These are phyloP conservation scores for Apiotrichum veenhuisii DNA, from an alignment of 1,284 basidiomycete genomes.

Conservation along the genomic window DNA sequence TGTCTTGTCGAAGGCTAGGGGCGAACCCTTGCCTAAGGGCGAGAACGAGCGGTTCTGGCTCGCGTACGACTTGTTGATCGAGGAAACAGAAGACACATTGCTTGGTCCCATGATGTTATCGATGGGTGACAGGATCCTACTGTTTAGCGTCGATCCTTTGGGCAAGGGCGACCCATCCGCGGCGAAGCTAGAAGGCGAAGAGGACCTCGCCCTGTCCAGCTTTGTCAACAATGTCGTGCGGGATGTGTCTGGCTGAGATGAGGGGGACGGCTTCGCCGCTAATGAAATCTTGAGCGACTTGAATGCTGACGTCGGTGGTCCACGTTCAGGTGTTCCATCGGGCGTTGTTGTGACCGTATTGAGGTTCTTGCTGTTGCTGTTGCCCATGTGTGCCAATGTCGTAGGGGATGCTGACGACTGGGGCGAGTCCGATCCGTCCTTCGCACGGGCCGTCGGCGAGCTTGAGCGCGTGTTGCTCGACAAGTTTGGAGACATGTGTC, in stretches of 20 bases:
- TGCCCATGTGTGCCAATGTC: neutral
- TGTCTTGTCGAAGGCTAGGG: neutral
- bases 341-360: neutral
- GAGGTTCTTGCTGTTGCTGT: neutral
- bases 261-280: neutral
- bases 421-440: neutral
- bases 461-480: too few species aligned
- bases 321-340: neutral
- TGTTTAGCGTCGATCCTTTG: neutral
- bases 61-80: neutral
- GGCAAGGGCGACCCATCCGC: neutral
- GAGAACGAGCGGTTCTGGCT: neutral
- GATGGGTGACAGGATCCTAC: neutral
- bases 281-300: neutral
- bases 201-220: neutral
- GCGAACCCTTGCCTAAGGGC: neutral
- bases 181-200: neutral
- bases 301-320: neutral
- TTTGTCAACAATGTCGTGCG: too few species aligned
- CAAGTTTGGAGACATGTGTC: too few species aligned
- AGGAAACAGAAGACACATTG: neutral
- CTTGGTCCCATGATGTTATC: neutral
- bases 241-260: neutral
- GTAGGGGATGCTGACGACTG: neutral
- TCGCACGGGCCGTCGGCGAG: neutral